Evolutionary conservation across 1,284 basidiomycete species (phyloP), one percentile per base, ranked within the genome.

Genomic region (Tilletia walkeri): DNA sequence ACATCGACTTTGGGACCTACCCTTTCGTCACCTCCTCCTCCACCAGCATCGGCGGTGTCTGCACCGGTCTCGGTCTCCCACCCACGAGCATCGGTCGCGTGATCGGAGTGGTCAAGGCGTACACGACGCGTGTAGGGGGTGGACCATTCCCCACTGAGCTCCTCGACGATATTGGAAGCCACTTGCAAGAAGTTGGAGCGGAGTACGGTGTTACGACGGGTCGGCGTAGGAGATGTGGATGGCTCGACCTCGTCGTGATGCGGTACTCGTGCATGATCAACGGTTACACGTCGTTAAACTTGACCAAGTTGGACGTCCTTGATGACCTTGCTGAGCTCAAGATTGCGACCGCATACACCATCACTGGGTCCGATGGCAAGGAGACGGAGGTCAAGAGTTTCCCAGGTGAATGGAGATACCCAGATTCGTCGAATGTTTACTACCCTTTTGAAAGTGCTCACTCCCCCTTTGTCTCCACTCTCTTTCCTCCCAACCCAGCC

Each of bases 91-190:
- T 99, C 76, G 93, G 92, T 53, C 88, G 89, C 65, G 88, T 90
- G 30, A 90, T 96, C 76, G 96, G 95, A 73, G 95, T 99, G 72
- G 88, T 95, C 84, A 99, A 98, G 85, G 95, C 95, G 2, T 99
- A 99, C 84, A 98, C 96, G 24, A 98, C 95, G 2, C 90, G 95
- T 56, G 95, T 99, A 38, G 95, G 95, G 24, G 93, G 94, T 67
- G 95, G 95, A 0, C 95, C 95, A 10, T 99, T 99, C 88, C 94
- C 96, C 4, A 93, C 93, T 3, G 95, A 99, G 85, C 92, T 95
- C 83, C 88, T 95, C 74, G 92, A 95, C 84, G 89, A 91, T 47
- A 85, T 91, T 63, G 95, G 95, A 16, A 88, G 88, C 48, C 93
- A 95, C 80, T 86, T 99, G 48, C 95, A 98, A 86, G 93, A 96